A percentile compares a stretch with the other conserved stretches of the same genome.
Evolutionary conservation across 1,284 basidiomycete species (phyloP).

Genomic region (Puccinia polysora): DNA sequence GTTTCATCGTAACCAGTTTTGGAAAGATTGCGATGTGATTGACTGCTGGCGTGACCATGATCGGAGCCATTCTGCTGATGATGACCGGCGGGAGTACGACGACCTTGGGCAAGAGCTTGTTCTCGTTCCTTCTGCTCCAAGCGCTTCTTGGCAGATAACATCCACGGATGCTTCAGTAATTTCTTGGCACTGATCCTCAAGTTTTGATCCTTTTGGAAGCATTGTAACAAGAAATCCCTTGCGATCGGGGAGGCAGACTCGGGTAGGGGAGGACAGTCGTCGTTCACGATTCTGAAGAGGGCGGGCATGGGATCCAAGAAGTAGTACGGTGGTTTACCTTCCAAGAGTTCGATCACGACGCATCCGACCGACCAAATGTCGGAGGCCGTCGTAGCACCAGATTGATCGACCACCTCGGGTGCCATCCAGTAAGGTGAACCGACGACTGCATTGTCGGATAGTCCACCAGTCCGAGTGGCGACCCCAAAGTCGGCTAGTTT

Average conservation of each 20-base stretch:
- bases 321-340: constrained; percentile 93
- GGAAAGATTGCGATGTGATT: constrained; percentile 4
- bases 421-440: constrained; percentile 99
- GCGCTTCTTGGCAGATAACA: constrained; percentile 75
- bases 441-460: constrained; percentile 79
- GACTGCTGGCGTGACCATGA: not conserved
- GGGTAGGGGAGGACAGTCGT: constrained; percentile 90
- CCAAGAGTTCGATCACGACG: constrained; percentile 89
- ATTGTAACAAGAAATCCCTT: constrained; percentile 92
- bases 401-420: constrained; percentile 94
- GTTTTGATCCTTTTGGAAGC: constrained; percentile 96
- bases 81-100: constrained; percentile 32
- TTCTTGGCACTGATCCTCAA: constrained; percentile 89
- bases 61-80: constrained; percentile 31
- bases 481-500: constrained; percentile 94
- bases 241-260: constrained; percentile 80
- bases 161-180: constrained; percentile 89
- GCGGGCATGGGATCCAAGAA: constrained; percentile 96
- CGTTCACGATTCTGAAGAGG: constrained; percentile 93
- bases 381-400: constrained; percentile 89
- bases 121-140: constrained; percentile 57
- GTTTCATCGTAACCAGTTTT: constrained; percentile 70
- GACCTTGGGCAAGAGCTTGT: constrained; percentile 33
- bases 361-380: constrained; percentile 97
- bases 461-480: constrained; percentile 59